phyloP scores from a whole-genome alignment of 495 filamentous ascomycete genomes.

The Penicillium waksmanii region DNA sequence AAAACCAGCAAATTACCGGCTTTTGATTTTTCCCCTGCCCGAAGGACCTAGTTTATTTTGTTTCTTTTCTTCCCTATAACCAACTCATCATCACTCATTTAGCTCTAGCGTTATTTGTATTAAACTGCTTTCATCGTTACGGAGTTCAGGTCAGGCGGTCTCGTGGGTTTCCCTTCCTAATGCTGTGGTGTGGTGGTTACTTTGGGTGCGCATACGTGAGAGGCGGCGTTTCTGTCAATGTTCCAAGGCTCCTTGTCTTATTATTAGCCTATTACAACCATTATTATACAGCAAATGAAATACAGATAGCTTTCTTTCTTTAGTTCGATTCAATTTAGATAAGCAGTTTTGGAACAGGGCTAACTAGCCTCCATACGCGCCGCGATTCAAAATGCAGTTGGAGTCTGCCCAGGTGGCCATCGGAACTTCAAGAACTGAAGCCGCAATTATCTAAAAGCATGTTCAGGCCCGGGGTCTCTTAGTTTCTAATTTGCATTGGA shows the following conservation, averaged over 20 bases:
- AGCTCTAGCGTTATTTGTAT: background rate
- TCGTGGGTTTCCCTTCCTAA: background rate
- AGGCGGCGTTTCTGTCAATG: background rate
- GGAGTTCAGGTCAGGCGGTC: background rate
- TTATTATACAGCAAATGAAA: background rate
- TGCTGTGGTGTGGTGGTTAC: background rate
- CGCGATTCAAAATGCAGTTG: too few species aligned
- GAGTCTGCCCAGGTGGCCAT: too few species aligned
- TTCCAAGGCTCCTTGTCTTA: background rate
- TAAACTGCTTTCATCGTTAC: background rate
- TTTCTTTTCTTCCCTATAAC: background rate
- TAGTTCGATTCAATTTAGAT: background rate
- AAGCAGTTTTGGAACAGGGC: too few species aligned
- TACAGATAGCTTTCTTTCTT: background rate
- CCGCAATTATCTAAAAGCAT: too few species aligned
- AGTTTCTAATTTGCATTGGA: too few species aligned
- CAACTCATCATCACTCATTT: background rate
- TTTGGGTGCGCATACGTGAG: background rate
- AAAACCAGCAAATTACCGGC: background rate
- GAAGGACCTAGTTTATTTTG: background rate
- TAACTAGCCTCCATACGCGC: too few species aligned
- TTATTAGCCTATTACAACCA: background rate
- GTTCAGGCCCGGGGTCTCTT: too few species aligned
- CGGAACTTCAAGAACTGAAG: too few species aligned
- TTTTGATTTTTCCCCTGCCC: background rate